Evolutionary conservation across 768 basidiomycete species (phyloP).

Genomic region (Butyriboletus loyo): DNA sequence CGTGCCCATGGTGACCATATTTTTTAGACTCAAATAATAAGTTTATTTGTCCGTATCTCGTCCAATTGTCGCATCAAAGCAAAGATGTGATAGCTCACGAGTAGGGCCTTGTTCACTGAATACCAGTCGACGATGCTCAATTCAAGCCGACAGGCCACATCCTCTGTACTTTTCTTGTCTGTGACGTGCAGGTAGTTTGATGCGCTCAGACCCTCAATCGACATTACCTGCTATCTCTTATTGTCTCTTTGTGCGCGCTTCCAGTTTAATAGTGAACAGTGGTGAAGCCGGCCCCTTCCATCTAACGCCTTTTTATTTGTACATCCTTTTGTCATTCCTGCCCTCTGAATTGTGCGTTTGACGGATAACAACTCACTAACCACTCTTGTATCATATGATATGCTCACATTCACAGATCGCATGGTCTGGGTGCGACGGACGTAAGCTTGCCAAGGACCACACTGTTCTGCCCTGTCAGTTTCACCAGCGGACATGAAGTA

Average conservation of each 20-base stretch:
- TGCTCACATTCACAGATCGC: not conserved
- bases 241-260: not conserved
- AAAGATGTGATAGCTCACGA: not conserved
- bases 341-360: not conserved
- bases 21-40: slow-evolving; percentile 12
- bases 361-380: not conserved
- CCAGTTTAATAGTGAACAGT: not conserved
- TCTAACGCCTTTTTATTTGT: too few relatives aligned
- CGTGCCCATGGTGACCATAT: not conserved
- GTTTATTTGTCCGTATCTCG: slow-evolving; percentile 3
- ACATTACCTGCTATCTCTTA: not conserved
- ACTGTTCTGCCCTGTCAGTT: not conserved
- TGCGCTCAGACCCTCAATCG: not conserved
- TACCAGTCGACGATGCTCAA: not conserved
- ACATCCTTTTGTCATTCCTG: not conserved
- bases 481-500: not conserved
- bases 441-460: not conserved
- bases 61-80: not conserved
- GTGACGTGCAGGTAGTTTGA: not conserved
- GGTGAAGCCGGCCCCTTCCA: not conserved
- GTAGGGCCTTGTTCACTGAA: not conserved
- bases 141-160: not conserved
- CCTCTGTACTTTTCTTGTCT: not conserved
- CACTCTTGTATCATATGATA: not conserved
- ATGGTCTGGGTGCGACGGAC: not conserved